A percentile compares a stretch with the other conserved stretches of the same genome.
Evolutionary conservation across 78 protist species (phyloP).

Genomic region (Dictyostelium discoideum): dicty_2.7 NC_007089.4:5786501-5787000

Average conservation of each 20-base stretch:
- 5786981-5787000: slow-evolving; percentile 29
- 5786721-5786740: not conserved
- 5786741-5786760: not conserved
- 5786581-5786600: slow-evolving; percentile 35
- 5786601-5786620: slow-evolving; percentile 24
- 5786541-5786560: slow-evolving; percentile 5
- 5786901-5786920: slow-evolving; percentile 20
- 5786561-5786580: not conserved
- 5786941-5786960: slow-evolving; percentile 31
- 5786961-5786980: slow-evolving; percentile 32
- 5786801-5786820: not conserved
- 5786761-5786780: not conserved
- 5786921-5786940: not conserved
- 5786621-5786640: not conserved
- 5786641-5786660: not conserved
- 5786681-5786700: not conserved
- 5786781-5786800: not conserved
- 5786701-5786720: not conserved
- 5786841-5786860: slow-evolving; percentile 57
- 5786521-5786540: not conserved
- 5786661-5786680: not conserved
- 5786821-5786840: slow-evolving; percentile 15
- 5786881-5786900: slow-evolving; percentile 23
- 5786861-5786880: not conserved
- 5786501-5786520: not conserved